Conservation (phyloP, 805 yeast genomes). For the Yamadazyma endophytica region DNA sequence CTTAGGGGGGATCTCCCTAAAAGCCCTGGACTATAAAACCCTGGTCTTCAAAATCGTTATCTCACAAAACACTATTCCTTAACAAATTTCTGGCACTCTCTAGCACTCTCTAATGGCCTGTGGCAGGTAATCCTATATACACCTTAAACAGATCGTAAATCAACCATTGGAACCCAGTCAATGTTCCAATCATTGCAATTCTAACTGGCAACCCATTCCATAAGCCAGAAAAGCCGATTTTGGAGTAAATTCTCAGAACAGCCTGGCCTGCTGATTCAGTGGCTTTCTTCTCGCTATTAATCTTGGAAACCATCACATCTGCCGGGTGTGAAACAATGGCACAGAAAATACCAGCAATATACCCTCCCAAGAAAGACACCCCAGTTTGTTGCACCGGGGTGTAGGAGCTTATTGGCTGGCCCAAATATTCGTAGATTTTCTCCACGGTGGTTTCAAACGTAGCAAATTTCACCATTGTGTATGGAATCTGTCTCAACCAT, state of each 20-base stretch:
- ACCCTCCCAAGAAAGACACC: constrained; percentile 92
- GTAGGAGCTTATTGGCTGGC: constrained; percentile 70
- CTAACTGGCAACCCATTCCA: constrained; percentile 96
- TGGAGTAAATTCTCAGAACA: constrained; percentile 65
- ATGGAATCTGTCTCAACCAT: constrained; percentile 98
- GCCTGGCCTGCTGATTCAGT: constrained; percentile 67
- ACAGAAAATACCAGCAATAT: constrained; percentile 95
- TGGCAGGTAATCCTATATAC: constrained; percentile 90
- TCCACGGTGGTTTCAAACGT: constrained; percentile 90
- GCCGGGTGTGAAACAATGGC: constrained; percentile 97
- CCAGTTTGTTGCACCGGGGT: constrained; percentile 80
- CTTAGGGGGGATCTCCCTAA: too few relatives aligned
- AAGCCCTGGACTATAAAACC: too few relatives aligned
- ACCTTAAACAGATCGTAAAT: constrained; percentile 95
- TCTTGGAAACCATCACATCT: constrained; percentile 96
- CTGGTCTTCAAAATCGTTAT: too few relatives aligned
- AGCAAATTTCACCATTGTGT: constrained; percentile 96
- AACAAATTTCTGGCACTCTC: too few relatives aligned
- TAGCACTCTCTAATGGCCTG: too few relatives aligned
- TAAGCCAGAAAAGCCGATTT: constrained; percentile 84
- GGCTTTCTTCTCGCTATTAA: constrained; percentile 66
- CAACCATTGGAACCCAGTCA: constrained; percentile 97
- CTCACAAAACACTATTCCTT: too few relatives aligned
- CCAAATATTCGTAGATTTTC: constrained; percentile 66
- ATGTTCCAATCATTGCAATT: constrained; percentile 95